Evolutionary conservation across 495 filamentous ascomycete species (phyloP).

Genomic region (Astrothelium macrocarpum): DNA sequence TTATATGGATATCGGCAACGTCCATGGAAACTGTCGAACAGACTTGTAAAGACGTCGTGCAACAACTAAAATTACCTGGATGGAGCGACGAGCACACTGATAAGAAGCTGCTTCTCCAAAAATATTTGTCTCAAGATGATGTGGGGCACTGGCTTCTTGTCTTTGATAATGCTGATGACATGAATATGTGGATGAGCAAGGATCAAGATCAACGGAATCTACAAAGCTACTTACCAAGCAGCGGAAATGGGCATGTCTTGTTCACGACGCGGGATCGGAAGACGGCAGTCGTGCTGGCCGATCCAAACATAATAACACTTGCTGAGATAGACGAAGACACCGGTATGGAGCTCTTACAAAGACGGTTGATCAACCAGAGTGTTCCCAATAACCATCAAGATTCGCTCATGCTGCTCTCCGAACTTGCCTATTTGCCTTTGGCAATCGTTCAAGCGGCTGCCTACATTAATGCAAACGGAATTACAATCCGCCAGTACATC

Average conservation of each 20-base stretch:
- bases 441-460: conserved; percentile 26
- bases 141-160: conserved; percentile 5
- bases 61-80: conserved; percentile 12
- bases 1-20: conserved; percentile 43
- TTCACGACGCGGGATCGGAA: conserved; percentile 20
- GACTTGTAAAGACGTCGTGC: conserved; percentile 36
- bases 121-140: conserved; percentile 25
- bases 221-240: conserved; percentile 16
- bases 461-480: conserved; percentile 19
- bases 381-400: conserved; percentile 11
- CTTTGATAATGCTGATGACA: conserved; percentile 22
- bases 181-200: conserved; percentile 11
- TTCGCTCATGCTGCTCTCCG: conserved; percentile 8
- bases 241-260: conserved; percentile 15
- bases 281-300: conserved; percentile 14
- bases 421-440: conserved; percentile 21
- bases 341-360: conserved; percentile 13
- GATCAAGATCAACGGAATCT: background rate
- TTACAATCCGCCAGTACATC: conserved; percentile 16
- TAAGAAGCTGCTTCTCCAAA: conserved; percentile 25
- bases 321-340: conserved; percentile 16
- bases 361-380: conserved; percentile 15
- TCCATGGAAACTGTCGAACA: conserved; percentile 37
- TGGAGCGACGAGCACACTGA: conserved; percentile 21
- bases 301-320: conserved; percentile 13